Evolutionary conservation across 179 eudicot species (phyloP).

Genomic region (Corrigiola litoralis): DNA sequence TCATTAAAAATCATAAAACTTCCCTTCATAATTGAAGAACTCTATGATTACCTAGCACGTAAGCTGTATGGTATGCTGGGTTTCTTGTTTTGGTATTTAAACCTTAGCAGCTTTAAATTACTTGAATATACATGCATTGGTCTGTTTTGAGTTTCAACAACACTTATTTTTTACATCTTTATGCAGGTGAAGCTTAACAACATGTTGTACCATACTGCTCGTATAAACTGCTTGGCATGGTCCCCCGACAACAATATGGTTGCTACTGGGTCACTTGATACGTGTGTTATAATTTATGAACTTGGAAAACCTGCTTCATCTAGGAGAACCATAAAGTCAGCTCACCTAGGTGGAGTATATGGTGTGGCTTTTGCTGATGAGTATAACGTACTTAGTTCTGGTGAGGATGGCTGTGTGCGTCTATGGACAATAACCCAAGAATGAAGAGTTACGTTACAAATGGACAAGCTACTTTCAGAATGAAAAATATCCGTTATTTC

Average conservation of each 20-base stretch:
- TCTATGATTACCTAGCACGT: neutral
- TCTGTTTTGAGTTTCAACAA: too few relatives aligned
- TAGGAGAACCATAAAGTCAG: slow-evolving; percentile 75
- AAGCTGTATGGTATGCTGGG: neutral
- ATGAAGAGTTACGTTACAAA: slow-evolving; percentile 2
- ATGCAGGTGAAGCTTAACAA: slow-evolving; percentile 85
- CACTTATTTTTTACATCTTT: slow-evolving; percentile 5
- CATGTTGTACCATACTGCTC: slow-evolving; percentile 84
- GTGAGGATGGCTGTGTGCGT: slow-evolving; percentile 89
- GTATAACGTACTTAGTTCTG: slow-evolving; percentile 61
- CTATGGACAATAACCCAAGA: slow-evolving; percentile 58
- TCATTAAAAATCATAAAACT: too few relatives aligned
- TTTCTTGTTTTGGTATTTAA: too few relatives aligned
- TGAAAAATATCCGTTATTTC: slow-evolving; percentile 8
- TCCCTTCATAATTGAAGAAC: too few relatives aligned
- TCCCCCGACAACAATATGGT: slow-evolving; percentile 75
- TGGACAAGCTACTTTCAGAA: slow-evolving; percentile 4
- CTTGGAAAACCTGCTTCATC: slow-evolving; percentile 66
- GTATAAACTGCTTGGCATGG: slow-evolving; percentile 89
- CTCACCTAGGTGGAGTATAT: slow-evolving; percentile 89
- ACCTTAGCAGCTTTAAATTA: too few relatives aligned
- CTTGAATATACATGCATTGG: too few relatives aligned
- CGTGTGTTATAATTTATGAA: slow-evolving; percentile 70
- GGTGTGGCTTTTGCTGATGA: slow-evolving; percentile 78
- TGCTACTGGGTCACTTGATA: slow-evolving; percentile 92